Base-by-base conservation (phyloP, 768 basidiomycete species). In the Pholiota microspora region DNA sequence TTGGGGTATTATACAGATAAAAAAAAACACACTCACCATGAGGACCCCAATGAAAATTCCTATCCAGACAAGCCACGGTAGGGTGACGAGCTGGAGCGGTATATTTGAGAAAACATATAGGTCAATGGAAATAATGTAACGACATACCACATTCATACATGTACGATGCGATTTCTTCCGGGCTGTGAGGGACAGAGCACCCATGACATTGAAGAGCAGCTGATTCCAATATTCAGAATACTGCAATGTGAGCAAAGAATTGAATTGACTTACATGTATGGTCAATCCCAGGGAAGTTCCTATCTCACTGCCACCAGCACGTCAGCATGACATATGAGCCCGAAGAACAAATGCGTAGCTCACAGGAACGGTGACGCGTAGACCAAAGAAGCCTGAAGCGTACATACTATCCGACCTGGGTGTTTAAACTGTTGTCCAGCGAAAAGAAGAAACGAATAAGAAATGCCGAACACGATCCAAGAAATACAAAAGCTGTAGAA, bases 401-500 rank as follows among this genome's bases (percentile, higher is more conserved):
- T 55, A 40, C 73, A 75, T 3, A 73, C 45, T 3, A 45, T 52
- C 32, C 58, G 60, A n/a, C 53, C 50, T 15, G 71, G 68, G 10
- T 29, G 35, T 24, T 54, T 47, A 25, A 51, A 60, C 54, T 69
- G 67, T 45, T 71, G 67, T 38, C 71, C 71, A 55, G 69, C 65
- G 55, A 73, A 65, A 25, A 63, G 59, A 21, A 73, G 62, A 36
- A 75, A 56, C 6, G 65, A 58, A 59, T 71, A 73, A 8, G 72
- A 73, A 28, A 69, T 27, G 27, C 71, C 68, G 36, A 67, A 73
- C 8, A 71, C 57, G 15, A 70, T 67, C 73, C 73, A 75, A 1
- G 69, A 64, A 21, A 68, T 46, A 54, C 68, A 68, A 50, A 73
- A 74, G 57, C 67, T 71, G 54, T 69, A 72, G 62, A 70, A 73